Conservation (phyloP, 2,329 filamentous ascomycete species). For the Aurifilum marmelostoma region DNA sequence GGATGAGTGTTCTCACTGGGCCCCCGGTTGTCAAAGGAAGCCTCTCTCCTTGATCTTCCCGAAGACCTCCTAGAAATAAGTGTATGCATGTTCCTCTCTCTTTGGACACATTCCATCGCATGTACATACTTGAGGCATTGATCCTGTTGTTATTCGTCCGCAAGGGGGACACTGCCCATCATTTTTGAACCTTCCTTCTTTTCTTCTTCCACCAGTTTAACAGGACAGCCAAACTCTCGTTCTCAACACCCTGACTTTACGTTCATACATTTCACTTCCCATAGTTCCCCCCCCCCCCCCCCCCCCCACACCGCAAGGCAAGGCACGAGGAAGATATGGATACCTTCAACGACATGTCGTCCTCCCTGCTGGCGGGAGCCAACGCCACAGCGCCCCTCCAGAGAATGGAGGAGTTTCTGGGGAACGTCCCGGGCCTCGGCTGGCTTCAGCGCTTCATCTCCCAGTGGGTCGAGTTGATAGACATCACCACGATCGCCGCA, state of each 20-base stretch:
- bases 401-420: constrained; percentile 30
- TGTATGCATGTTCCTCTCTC: not conserved
- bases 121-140: not conserved
- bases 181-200: no score
- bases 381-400: constrained; percentile 25
- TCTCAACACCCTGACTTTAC: not conserved
- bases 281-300: not conserved
- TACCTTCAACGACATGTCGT: constrained; percentile 14
- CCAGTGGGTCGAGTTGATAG: constrained; percentile 39
- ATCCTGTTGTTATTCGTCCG: no score
- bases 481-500: constrained; percentile 40
- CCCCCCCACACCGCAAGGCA: not conserved
- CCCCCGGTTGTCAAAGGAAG: not conserved
- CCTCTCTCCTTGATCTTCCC: not conserved
- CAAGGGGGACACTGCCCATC: no score
- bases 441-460: constrained; percentile 40
- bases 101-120: not conserved
- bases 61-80: no score
- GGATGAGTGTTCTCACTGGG: no score
- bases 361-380: constrained; percentile 12
- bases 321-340: not conserved
- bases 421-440: constrained; percentile 37
- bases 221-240: no score
- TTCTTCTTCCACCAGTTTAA: no score
- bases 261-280: not conserved